Evolutionary conservation across 805 yeast genomes (phyloP), one percentile per base, ranked within the genome.

Genomic region (Monosporozyma yasuniensis): DNA sequence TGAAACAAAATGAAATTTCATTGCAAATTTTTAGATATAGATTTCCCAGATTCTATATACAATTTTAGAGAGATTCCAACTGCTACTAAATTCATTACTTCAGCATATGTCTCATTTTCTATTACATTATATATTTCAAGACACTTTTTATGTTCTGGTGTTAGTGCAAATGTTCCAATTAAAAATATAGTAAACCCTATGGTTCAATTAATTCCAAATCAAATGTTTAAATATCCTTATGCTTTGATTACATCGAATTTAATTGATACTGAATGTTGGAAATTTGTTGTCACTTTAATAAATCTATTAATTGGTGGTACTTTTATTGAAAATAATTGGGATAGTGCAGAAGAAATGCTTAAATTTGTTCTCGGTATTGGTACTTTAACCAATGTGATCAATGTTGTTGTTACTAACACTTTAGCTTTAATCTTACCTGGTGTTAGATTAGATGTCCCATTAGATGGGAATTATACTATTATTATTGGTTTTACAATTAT

Each of bases 301-400:
- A 78, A 77, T 56, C 66, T 81, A 34, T 51, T 77, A 11, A 57
- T 83, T n/a, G 75, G 84, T 34, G 87, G 87, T 3, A 71, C 76
- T 47, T 84, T 80, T 66, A 73, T 83, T 55, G 90, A 84, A 59
- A 73, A 74, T 52, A 72, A 77, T 38, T 84, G 90, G 89, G 79
- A 83, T 3, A 58, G 78, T 27, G 52, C 65, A 1, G 67, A 60
- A 42, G 84, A 80, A 55, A 67, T 79, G 53, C 56, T 74, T 12
- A 71, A 70, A 54, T 83, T 79, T 60, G 61, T 77, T 7, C 43
- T 72, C 7, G 61, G 74, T 4, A 65, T 77, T 23, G 80, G 87
- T 1, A 53, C 78, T 3, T 47, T 75, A 22, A 78, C 89, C 37
- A 83, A 84, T 62, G 56, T 83, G 4, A 47, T 70, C 1, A 79